These are phyloP conservation scores for Pyrenochaeta sp. DNA, from an alignment of 2,329 filamentous ascomycete species.

Conservation along the genomic window DNA sequence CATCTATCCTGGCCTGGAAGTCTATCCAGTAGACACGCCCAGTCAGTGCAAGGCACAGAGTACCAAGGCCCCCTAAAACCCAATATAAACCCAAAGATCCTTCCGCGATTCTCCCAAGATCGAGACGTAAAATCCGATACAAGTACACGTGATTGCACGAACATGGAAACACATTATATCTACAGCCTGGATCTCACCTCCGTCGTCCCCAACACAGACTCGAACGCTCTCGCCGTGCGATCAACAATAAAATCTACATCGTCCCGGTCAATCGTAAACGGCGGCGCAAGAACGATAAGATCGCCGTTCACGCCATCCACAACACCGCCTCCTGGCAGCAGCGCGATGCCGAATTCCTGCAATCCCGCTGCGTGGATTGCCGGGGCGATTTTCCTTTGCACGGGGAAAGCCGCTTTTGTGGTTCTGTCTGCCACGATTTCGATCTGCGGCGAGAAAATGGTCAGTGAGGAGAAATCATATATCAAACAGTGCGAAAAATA, in stretches of 20 bases:
- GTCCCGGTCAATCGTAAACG: conserved; percentile 67
- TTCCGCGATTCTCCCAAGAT: too few species aligned
- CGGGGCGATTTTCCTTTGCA: conserved; percentile 34
- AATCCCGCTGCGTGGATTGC: conserved; percentile 42
- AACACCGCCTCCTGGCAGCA: conserved; percentile 70
- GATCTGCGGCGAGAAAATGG: conserved; percentile 45
- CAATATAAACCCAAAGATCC: too few species aligned
- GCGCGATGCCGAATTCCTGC: conserved; percentile 58
- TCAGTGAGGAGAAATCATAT: conserved; percentile 2
- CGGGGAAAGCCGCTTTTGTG: conserved; percentile 61
- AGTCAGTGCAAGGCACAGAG: too few species aligned
- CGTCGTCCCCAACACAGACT: conserved; percentile 50
- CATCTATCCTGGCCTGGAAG: too few species aligned
- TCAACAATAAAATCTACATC: conserved; percentile 64
- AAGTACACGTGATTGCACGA: too few species aligned
- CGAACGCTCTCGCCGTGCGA: conserved; percentile 57
- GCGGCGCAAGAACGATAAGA: conserved; percentile 71
- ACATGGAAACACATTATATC: background rate
- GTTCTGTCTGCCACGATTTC: conserved; percentile 64
- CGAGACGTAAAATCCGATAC: too few species aligned
- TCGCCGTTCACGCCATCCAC: conserved; percentile 66
- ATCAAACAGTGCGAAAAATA: too few species aligned
- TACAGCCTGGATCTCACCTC: background rate
- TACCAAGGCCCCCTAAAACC: too few species aligned
- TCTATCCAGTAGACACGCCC: too few species aligned